Evolutionary conservation across 2,329 filamentous ascomycete genomes (phyloP), one percentile per base, ranked within the genome.

Genomic region (Dactylonectria estremocensis): DNA sequence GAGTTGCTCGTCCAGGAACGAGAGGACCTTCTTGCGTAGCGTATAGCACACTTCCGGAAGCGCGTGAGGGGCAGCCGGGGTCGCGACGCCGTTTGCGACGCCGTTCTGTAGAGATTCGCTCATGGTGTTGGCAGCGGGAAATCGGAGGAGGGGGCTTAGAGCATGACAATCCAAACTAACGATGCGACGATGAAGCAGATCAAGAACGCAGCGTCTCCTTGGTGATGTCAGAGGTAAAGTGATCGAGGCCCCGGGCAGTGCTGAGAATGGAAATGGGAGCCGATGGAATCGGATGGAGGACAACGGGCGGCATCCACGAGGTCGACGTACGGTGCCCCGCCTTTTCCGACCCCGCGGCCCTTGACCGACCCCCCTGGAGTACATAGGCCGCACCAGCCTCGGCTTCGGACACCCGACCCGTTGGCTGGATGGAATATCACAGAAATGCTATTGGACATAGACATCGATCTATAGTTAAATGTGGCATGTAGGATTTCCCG

Each of bases 1-100:
- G 66, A 89, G 84, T 35, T 88, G 80, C 70, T 90, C 86, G 53
- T 84, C 84, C 62, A 97, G 84, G 77, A 97, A 95, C 24, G 85
- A 83, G 55, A 88, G 83, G 67, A 97, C 84, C 79, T 88, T 88
- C 69, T 81, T 80, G 73, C 90, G 86, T 69, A 93, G 83, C 72
- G 85, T 82, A 78, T 79, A 80, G 82, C 83, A 89, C 76, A 86
- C 78, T 22, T 82, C 79, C 60, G 79, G 77, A 52, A 83, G 72
- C n/a, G 70, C 66, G 67, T 69, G 70, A 66, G 72, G 52, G 45
- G 50, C 55, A 43, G 18, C 43, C 45, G 43, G 43, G 43, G 56
- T 57, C 53, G 64, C 57, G 58, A 54, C 64, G 64, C 59, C 64
- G 64, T 64, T 67, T 59, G 64, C 64, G 64, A 67, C 64, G 64